A percentile compares a stretch with the other conserved stretches of the same genome.
Conservation (phyloP, 2,329 filamentous ascomycete species). For the Pseudogymnoascus sp. region DNA sequence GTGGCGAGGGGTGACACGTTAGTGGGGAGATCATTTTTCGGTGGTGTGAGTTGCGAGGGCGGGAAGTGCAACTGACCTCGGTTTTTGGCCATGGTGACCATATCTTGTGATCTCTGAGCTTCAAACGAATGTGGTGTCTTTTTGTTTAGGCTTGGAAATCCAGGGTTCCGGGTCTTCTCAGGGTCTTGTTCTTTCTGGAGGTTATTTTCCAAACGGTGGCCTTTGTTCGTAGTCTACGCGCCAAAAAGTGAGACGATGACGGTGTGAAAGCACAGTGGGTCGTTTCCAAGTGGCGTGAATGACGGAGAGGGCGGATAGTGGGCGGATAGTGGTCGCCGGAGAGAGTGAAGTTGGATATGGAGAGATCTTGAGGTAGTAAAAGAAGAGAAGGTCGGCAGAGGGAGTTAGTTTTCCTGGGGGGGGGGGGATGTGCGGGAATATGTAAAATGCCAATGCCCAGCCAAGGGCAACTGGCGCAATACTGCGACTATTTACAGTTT, state of each 20-base stretch:
- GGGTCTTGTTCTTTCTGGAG: not conserved
- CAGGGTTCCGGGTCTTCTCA: not conserved
- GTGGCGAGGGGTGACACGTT: constrained; percentile 17
- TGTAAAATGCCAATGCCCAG: not conserved
- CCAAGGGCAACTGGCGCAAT: not conserved
- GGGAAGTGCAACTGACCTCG: constrained; percentile 23
- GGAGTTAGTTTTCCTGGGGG: not conserved
- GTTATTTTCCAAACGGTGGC: not conserved
- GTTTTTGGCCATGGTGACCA: constrained; percentile 26
- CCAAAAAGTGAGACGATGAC: not conserved
- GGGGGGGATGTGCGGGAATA: not conserved
- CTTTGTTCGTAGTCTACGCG: not conserved
- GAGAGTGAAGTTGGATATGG: not conserved
- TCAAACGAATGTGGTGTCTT: constrained; percentile 15
- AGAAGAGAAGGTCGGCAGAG: not conserved
- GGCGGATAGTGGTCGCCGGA: not conserved
- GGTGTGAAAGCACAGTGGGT: not conserved
- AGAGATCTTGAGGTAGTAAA: not conserved
- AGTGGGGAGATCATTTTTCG: not conserved
- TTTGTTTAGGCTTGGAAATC: not conserved
- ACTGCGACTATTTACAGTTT: not conserved
- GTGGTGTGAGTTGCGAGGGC: not conserved
- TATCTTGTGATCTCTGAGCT: not conserved
- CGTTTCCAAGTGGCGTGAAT: not conserved
- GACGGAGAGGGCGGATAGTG: not conserved